A percentile compares a stretch with the other conserved stretches of the same genome.
These are phyloP conservation scores for Lumnitzera racemosa DNA, from an alignment of 345 rosid genomes.

Conservation along the genomic window DNA sequence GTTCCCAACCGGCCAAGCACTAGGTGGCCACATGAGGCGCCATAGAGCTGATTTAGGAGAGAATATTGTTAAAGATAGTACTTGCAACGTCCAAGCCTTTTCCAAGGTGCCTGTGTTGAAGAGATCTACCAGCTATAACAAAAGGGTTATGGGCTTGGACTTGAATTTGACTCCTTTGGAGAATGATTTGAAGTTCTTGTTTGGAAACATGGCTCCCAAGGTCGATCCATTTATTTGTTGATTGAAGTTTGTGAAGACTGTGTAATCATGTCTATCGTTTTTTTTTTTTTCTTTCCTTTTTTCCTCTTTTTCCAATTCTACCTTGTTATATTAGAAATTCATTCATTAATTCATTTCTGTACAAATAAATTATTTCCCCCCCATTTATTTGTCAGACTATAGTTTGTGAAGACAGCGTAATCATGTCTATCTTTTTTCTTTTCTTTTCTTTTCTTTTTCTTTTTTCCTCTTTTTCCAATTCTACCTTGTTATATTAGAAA, in stretches of 20 bases:
- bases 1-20: constrained; percentile 20
- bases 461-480: background rate
- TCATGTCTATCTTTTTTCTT: background rate
- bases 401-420: no score
- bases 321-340: background rate
- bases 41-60: constrained; percentile 10
- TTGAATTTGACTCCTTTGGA: constrained; percentile 20
- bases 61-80: background rate
- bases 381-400: no score
- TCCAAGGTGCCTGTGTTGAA: constrained; percentile 8
- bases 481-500: background rate
- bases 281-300: background rate
- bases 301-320: background rate
- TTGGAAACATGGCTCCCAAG: constrained; percentile 15
- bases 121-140: constrained; percentile 13
- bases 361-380: no score
- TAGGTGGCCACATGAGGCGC: constrained; percentile 22
- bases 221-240: constrained; percentile 5
- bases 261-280: background rate
- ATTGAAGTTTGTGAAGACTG: background rate
- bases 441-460: background rate
- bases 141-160: constrained; percentile 11
- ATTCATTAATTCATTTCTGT: background rate
- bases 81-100: background rate
- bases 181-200: constrained; percentile 14